phyloP scores from a whole-genome alignment of 2,329 filamentous ascomycete species.

The Conoideocrella luteorostrata region DNA sequence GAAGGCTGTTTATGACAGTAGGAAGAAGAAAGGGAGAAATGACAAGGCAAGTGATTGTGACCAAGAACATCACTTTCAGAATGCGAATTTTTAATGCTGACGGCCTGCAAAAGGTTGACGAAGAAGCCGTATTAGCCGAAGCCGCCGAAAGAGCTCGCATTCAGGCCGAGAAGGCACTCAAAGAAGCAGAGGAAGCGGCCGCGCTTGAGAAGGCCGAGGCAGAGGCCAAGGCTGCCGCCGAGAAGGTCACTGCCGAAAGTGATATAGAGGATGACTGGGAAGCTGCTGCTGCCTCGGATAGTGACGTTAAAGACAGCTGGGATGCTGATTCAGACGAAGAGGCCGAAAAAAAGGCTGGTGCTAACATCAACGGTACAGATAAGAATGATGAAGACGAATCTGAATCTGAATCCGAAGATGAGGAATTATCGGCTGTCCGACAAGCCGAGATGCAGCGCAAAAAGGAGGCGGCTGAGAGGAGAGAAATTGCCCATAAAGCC shows the following conservation, averaged over 20 bases:
- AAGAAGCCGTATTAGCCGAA: conserved; percentile 71
- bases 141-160: conserved; percentile 64
- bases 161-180: conserved; percentile 62
- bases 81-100: conserved; percentile 9
- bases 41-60: conserved; percentile 40
- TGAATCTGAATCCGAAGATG: conserved; percentile 60
- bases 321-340: conserved; percentile 79
- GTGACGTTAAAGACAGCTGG: conserved; percentile 90
- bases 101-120: conserved; percentile 50
- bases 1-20: conserved; percentile 69
- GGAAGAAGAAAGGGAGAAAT: conserved; percentile 65
- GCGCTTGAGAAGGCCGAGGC: conserved; percentile 50
- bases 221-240: conserved; percentile 47
- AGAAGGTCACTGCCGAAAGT: conserved; percentile 49
- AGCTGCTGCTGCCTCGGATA: conserved; percentile 63
- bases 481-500: conserved; percentile 85
- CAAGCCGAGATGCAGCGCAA: conserved; percentile 71
- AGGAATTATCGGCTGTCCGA: conserved; percentile 67
- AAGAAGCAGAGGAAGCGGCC: conserved; percentile 56
- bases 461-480: conserved; percentile 79
- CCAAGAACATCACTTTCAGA: background rate
- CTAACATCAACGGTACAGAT: conserved; percentile 16
- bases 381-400: conserved; percentile 18
- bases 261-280: conserved; percentile 84
- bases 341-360: conserved; percentile 33